These are phyloP conservation scores for Melaleuca quinquenervia DNA, from an alignment of 345 rosid genomes.

Conservation along the genomic window DNA sequence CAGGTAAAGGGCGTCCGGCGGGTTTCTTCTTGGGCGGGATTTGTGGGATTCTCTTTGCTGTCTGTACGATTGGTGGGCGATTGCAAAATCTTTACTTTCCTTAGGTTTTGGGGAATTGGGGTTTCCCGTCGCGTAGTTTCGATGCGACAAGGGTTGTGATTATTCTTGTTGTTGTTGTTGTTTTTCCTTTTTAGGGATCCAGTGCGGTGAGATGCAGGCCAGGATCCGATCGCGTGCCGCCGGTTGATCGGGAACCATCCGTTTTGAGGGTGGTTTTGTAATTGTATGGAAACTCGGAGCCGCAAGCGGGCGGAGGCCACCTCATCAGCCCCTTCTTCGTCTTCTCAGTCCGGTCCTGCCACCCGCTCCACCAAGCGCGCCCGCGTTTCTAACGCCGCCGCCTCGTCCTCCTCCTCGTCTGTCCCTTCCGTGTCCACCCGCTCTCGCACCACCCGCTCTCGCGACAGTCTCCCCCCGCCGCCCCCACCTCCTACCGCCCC, in stretches of 20 bases:
- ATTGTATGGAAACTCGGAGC: constrained; percentile 99
- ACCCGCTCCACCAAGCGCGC: constrained; percentile 75
- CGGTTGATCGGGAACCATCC: constrained; percentile 2
- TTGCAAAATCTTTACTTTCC: neutral
- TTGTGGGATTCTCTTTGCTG: neutral
- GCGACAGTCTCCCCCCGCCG: constrained; percentile 3
- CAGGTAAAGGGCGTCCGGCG: neutral
- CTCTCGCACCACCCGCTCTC: neutral
- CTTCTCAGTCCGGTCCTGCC: constrained; percentile 65
- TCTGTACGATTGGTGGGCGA: neutral
- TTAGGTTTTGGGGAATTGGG: neutral
- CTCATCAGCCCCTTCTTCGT: constrained; percentile 90
- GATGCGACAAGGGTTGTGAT: neutral
- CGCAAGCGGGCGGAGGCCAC: constrained; percentile 99
- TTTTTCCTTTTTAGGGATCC: neutral
- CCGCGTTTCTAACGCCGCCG: constrained; percentile 22
- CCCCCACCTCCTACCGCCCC: constrained; percentile 12
- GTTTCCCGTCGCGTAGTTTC: no score
- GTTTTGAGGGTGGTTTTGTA: constrained; percentile 35
- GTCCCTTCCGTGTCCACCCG: neutral
- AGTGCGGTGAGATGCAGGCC: constrained; percentile 29
- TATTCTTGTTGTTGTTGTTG: neutral
- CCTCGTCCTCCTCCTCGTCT: constrained; percentile 19
- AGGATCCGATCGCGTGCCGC: constrained; percentile 27
- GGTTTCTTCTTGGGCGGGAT: neutral